Conservation (phyloP, 176 grass and related monocot species). For the Typha latifolia region DNA sequence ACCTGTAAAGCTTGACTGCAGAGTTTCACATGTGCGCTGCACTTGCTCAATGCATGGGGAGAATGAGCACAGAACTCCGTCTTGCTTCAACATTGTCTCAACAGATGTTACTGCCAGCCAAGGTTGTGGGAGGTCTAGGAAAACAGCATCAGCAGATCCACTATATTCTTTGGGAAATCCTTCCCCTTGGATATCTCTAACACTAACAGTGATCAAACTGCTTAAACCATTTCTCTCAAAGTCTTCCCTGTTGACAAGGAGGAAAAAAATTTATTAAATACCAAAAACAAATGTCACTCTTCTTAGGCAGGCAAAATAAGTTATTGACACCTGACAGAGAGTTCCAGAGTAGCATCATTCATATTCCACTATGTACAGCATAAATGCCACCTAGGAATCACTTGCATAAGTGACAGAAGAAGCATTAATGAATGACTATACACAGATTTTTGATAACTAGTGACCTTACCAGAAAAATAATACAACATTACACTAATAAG, state of each 20-base stretch:
- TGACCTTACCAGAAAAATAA: no score
- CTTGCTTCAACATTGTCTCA: slow-evolving; percentile 50
- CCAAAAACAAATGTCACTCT: not conserved
- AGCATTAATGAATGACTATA: no score
- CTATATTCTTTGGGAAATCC: slow-evolving; percentile 64
- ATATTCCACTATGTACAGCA: no score
- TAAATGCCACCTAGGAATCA: no score
- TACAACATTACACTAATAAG: no score
- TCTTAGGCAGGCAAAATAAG: not conserved
- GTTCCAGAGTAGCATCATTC: no score
- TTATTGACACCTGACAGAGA: no score
- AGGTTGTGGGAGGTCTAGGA: slow-evolving; percentile 90
- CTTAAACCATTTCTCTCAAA: slow-evolving; percentile 75
- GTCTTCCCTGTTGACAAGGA: slow-evolving; percentile 42
- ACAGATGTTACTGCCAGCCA: slow-evolving; percentile 70
- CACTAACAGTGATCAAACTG: slow-evolving; percentile 56
- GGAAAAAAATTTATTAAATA: not conserved
- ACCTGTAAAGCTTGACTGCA: slow-evolving; percentile 76
- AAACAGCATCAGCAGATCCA: slow-evolving; percentile 54
- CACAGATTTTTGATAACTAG: no score
- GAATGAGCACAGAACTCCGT: slow-evolving; percentile 80
- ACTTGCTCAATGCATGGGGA: slow-evolving; percentile 98
- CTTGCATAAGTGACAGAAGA: no score
- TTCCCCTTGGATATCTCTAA: slow-evolving; percentile 75
- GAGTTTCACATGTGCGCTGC: slow-evolving; percentile 54